Conservation (phyloP, 257 asterid genomes). For the Ophiorrhiza pumila region DNA sequence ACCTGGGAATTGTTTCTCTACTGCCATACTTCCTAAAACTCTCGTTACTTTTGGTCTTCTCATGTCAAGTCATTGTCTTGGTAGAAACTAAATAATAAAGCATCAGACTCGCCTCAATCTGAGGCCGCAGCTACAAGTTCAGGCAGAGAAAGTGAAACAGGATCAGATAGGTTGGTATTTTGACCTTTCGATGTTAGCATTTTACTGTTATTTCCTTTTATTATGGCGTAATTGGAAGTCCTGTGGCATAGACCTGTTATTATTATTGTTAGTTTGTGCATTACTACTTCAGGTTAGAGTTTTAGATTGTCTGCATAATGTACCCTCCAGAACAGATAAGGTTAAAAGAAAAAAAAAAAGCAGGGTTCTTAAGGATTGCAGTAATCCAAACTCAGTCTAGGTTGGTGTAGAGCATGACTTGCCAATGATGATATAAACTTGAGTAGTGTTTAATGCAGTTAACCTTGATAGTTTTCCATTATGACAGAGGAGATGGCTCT, state of each 20-base stretch:
- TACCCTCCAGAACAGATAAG: neutral
- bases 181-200: slow-evolving; percentile 13
- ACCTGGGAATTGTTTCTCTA: slow-evolving; percentile 14
- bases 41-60: slow-evolving; percentile 21
- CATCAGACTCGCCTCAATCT: slow-evolving; percentile 36
- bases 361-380: neutral
- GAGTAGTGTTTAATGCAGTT: neutral
- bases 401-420: neutral
- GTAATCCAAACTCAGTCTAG: neutral
- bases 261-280: neutral
- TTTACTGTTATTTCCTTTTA: neutral
- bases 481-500: slow-evolving; percentile 52
- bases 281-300: neutral
- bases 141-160: slow-evolving; percentile 42
- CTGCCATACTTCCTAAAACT: slow-evolving; percentile 12
- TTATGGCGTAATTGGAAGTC: neutral
- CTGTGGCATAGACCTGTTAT: neutral
- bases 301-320: neutral
- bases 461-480: neutral
- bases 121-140: slow-evolving; percentile 54
- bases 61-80: slow-evolving; percentile 29
- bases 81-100: slow-evolving; percentile 71
- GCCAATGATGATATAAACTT: neutral
- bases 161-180: slow-evolving; percentile 42
- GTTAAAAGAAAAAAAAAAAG: neutral